phyloP scores from a whole-genome alignment of 164 flowering plant genomes.

The Kingdonia uniflora region DNA sequence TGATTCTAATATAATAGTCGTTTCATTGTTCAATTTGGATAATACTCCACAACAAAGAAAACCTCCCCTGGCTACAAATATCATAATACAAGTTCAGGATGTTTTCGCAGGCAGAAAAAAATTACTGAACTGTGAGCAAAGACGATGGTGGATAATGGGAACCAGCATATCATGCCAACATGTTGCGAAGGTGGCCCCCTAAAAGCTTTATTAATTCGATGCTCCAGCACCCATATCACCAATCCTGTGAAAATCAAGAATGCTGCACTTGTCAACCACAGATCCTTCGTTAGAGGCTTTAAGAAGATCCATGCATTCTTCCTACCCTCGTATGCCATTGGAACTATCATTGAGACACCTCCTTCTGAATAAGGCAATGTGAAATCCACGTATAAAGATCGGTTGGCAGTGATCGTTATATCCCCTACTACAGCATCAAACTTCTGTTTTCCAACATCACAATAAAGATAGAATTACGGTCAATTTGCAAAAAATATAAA shows the following conservation, averaged over 20 bases:
- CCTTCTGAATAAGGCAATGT: not conserved
- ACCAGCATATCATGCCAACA: constrained; percentile 1
- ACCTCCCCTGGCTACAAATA: not conserved
- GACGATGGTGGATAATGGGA: constrained; percentile 4
- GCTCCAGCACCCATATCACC: constrained; percentile 4
- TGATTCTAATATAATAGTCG: no score
- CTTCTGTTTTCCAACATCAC: constrained; percentile 9
- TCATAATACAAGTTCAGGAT: not conserved
- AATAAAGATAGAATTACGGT: not conserved
- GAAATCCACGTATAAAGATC: not conserved
- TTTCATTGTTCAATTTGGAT: no score
- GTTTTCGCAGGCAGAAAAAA: not conserved
- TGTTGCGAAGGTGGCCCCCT: not conserved
- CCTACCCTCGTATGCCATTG: not conserved
- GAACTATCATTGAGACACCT: constrained; percentile 4
- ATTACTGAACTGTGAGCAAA: constrained; percentile 9
- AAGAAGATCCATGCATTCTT: constrained; percentile 1
- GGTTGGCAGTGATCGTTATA: constrained; percentile 14
- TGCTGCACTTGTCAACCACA: constrained; percentile 5
- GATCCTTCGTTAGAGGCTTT: constrained; percentile 3
- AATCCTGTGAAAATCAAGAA: not conserved
- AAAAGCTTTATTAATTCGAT: not conserved
- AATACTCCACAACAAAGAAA: no score
- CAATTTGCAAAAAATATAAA: not conserved
- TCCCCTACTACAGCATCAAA: constrained; percentile 31